Evolutionary conservation across 345 rosid species (phyloP), one percentile per base, ranked within the genome.

Genomic region (Hirschfeldia incana): DNA sequence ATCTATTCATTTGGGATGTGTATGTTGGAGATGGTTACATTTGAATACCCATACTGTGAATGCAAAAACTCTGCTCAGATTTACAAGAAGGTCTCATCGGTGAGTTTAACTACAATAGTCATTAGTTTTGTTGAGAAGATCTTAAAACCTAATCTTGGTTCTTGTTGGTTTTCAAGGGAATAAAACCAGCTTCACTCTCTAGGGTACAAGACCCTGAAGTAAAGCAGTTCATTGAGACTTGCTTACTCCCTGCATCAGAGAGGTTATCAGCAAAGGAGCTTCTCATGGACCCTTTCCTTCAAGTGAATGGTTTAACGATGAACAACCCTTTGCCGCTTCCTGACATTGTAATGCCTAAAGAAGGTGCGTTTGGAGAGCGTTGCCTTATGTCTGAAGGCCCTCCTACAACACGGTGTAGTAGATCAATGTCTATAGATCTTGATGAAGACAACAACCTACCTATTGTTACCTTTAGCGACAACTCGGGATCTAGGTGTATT

Each of bases 351-450:
- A 77, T 88, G 86, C 90, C 96, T 8, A 89, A 86, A 74, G 85
- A 81, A 60, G 87, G 92, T 51, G 91, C 89, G 65, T 87, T 87
- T 86, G 89, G 88, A 72, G 91, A 84, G 12, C 86, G 90, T 65
- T 92, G 97, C 72, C 83, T 92, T 77, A 85, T 92, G 94, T 91
- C 94, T 46, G 98, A 91, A 80, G 90, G 85, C 51, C 94, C 90
- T 44, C 85, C 86, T 78, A 73, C 72, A 80, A 60, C 76, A 60
- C 59, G 62, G 67, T 61, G 49, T 65, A 88, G 79, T 69, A 82
- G 69, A 70, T 82, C 85, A 13, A 67, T 84, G 21, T 78, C 89
- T n/a, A 70, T 84, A 78, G 98, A 90, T 82, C 84, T 91, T 58
- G 95, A 83, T 73, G 82, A 72, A 74, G 86, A 85, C 63, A 51